Percentiles rank a stretch among this genome's conserved stretches.
phyloP scores from a whole-genome alignment of 176 grass and related monocot species.

The Areca catechu region DNA sequence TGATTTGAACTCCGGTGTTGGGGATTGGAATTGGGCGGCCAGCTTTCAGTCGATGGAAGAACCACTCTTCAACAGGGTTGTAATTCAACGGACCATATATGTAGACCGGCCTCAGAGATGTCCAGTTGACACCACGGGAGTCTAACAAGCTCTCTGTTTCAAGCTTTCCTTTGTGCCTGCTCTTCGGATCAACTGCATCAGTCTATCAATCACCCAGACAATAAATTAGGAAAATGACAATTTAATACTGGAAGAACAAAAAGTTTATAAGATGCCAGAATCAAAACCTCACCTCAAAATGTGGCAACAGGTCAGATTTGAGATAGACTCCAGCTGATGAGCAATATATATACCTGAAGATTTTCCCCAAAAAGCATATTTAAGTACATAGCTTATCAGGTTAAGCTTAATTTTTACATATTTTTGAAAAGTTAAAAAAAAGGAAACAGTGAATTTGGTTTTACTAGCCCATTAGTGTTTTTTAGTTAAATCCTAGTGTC shows the following conservation, averaged over 20 bases:
- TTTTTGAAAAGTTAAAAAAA: no score
- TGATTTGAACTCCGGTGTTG: constrained; percentile 66
- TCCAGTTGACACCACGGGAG: constrained; percentile 71
- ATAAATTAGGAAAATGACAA: neutral
- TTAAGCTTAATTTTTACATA: no score
- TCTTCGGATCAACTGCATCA: constrained; percentile 83
- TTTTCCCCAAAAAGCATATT: no score
- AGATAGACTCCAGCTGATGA: no score
- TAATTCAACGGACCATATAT: constrained; percentile 95
- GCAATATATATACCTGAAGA: constrained; percentile 71
- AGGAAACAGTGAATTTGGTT: no score
- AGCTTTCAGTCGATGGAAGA: constrained; percentile 87
- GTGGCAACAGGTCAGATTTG: constrained; percentile 67
- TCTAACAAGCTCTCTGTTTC: constrained; percentile 82
- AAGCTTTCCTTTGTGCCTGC: constrained; percentile 94
- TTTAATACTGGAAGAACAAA: neutral
- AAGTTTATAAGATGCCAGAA: neutral
- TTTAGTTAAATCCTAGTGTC: no score
- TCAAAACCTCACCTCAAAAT: constrained; percentile 52
- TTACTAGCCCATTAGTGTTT: no score
- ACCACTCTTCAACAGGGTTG: constrained; percentile 98
- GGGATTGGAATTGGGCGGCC: constrained; percentile 76
- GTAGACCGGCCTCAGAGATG: constrained; percentile 80
- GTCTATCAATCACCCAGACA: constrained; percentile 19
- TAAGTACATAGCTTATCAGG: no score